phyloP scores from a whole-genome alignment of 106 monocot species.

The Vanilla planifolia region DNA sequence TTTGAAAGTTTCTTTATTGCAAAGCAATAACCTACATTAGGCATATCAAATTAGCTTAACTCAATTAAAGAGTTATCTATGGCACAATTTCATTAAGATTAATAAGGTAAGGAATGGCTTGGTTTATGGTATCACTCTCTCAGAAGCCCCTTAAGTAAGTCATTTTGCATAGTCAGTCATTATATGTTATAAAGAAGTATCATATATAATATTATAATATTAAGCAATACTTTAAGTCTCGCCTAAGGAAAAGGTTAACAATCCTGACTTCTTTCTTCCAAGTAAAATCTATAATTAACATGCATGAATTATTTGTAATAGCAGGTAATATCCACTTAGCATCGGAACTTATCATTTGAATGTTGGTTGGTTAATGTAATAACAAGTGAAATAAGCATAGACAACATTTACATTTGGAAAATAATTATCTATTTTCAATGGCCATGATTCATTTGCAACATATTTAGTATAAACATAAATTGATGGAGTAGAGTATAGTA shows the following conservation, averaged over 20 bases:
- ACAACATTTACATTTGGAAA: slow-evolving; percentile 59
- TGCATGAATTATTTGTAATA: slow-evolving; percentile 18
- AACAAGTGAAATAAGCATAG: slow-evolving; percentile 81
- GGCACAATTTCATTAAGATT: slow-evolving; percentile 22
- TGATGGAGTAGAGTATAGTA: slow-evolving; percentile 68
- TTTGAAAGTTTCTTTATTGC: too few species aligned
- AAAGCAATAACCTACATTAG: too few species aligned
- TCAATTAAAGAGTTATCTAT: slow-evolving; percentile 12
- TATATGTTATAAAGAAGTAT: slow-evolving; percentile 56
- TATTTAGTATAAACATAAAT: slow-evolving; percentile 63
- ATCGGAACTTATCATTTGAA: slow-evolving; percentile 56
- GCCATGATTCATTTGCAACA: slow-evolving; percentile 66
- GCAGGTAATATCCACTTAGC: slow-evolving; percentile 70
- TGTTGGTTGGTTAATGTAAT: slow-evolving; percentile 58
- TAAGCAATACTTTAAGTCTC: slow-evolving; percentile 58
- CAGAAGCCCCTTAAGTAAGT: slow-evolving; percentile 39
- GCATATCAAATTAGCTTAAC: too few species aligned
- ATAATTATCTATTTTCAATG: slow-evolving; percentile 59
- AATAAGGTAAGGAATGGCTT: slow-evolving; percentile 44
- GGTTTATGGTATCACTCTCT: slow-evolving; percentile 37
- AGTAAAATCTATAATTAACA: slow-evolving; percentile 51
- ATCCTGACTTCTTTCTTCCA: slow-evolving; percentile 17
- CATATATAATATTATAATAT: slow-evolving; percentile 62
- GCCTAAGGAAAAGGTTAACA: slow-evolving; percentile 39
- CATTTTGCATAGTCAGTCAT: slow-evolving; percentile 70